Evolutionary conservation across 768 basidiomycete genomes (phyloP).

Genomic region (Termitomyces sp.): DNA sequence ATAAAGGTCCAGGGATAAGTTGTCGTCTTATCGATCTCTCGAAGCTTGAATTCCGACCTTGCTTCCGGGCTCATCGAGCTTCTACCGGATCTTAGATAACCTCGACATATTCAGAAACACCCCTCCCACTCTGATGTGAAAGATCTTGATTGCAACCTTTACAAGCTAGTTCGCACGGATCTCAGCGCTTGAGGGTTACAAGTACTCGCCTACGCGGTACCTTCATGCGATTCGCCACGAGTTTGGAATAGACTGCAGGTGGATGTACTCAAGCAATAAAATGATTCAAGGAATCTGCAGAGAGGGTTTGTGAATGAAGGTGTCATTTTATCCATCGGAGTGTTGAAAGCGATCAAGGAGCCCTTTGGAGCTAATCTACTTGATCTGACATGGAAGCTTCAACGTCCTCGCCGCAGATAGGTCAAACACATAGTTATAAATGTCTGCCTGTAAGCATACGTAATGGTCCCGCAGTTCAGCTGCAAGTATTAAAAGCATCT

Average conservation of each 20-base stretch:
- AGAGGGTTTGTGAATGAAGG: background rate
- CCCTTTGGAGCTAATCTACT: no score
- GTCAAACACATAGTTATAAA: no score
- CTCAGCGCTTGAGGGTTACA: no score
- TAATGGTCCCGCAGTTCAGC: no score
- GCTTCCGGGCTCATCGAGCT: background rate
- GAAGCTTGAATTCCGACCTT: background rate
- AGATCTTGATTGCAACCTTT: background rate
- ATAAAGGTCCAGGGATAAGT: background rate
- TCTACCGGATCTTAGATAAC: background rate
- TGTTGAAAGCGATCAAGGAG: no score
- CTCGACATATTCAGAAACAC: background rate
- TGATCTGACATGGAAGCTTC: no score
- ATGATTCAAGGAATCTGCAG: background rate
- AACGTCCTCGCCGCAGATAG: no score
- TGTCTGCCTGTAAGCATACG: no score
- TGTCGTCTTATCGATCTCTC: no score
- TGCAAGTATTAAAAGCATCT: no score
- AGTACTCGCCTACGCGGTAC: background rate
- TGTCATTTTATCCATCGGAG: background rate
- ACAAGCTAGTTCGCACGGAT: background rate
- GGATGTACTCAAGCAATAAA: no score
- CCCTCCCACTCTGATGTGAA: background rate
- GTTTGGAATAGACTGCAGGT: background rate
- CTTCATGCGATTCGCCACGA: background rate